A percentile compares a stretch with the other conserved stretches of the same genome.
Conservation (phyloP, 768 basidiomycete genomes). For the Lactarius trivialis region DNA sequence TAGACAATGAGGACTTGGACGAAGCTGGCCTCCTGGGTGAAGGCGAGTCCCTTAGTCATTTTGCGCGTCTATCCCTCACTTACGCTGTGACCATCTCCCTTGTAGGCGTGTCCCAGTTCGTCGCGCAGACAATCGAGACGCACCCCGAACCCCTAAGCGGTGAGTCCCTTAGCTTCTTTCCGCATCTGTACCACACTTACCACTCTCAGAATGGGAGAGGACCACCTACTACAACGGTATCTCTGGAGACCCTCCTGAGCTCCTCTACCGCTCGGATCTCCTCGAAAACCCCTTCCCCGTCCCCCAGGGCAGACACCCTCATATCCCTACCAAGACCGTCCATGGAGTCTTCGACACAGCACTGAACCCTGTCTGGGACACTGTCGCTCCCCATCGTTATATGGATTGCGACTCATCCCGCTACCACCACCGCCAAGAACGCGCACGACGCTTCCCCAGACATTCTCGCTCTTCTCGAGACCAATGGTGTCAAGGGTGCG, state of each 20-base stretch:
- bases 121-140: too few species aligned
- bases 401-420: constrained; percentile 24
- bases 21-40: too few species aligned
- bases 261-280: constrained; percentile 13
- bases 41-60: too few species aligned
- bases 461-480: constrained; percentile 14
- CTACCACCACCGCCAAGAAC: constrained; percentile 20
- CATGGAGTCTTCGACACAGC: constrained; percentile 15
- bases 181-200: too few species aligned
- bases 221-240: constrained; percentile 3
- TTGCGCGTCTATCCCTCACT: too few species aligned
- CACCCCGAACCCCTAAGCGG: too few species aligned
- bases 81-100: too few species aligned
- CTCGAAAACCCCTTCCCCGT: constrained; percentile 6
- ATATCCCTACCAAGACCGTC: constrained; percentile 11
- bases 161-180: too few species aligned
- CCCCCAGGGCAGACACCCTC: background rate
- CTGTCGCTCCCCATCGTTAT: constrained; percentile 22
- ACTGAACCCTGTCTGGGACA: constrained; percentile 15
- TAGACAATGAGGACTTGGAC: too few species aligned
- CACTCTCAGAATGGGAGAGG: background rate
- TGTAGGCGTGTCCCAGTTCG: too few species aligned
- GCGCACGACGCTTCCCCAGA: constrained; percentile 23
- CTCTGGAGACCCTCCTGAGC: background rate
- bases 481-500: too few species aligned